These are phyloP conservation scores for Paecilomyces niveus DNA, from an alignment of 2,329 filamentous ascomycete species.

Conservation along the genomic window DNA sequence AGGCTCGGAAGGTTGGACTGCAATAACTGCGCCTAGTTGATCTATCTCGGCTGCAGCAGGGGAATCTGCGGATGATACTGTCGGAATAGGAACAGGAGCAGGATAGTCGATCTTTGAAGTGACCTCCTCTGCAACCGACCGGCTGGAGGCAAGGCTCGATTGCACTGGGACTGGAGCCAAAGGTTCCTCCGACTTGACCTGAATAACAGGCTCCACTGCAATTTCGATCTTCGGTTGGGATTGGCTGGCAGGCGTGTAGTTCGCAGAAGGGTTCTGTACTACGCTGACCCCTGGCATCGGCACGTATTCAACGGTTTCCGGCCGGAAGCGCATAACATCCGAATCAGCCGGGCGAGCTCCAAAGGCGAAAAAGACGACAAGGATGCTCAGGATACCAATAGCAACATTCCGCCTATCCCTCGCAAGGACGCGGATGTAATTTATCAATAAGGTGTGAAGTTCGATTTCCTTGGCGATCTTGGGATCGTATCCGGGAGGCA, in stretches of 20 bases:
- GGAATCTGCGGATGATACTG: neutral
- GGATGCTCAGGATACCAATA: conserved; percentile 39
- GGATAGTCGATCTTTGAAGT: neutral
- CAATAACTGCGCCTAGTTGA: neutral
- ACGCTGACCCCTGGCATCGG: neutral
- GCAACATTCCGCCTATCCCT: conserved; percentile 48
- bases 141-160: neutral
- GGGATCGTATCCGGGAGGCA: neutral
- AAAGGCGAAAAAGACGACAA: conserved; percentile 37
- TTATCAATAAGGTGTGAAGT: conserved; percentile 44
- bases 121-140: neutral
- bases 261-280: neutral
- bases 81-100: neutral
- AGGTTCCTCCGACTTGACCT: neutral
- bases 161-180: neutral
- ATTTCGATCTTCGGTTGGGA: neutral
- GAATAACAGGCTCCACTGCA: neutral
- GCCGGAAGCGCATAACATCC: neutral
- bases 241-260: neutral
- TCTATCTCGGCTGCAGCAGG: neutral
- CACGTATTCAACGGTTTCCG: neutral
- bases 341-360: neutral
- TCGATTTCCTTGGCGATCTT: conserved; percentile 37
- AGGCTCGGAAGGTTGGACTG: neutral
- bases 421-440: conserved; percentile 47